phyloP scores from a whole-genome alignment of 1,139 yeast species.

The Lodderomyces parapsilosis region DNA sequence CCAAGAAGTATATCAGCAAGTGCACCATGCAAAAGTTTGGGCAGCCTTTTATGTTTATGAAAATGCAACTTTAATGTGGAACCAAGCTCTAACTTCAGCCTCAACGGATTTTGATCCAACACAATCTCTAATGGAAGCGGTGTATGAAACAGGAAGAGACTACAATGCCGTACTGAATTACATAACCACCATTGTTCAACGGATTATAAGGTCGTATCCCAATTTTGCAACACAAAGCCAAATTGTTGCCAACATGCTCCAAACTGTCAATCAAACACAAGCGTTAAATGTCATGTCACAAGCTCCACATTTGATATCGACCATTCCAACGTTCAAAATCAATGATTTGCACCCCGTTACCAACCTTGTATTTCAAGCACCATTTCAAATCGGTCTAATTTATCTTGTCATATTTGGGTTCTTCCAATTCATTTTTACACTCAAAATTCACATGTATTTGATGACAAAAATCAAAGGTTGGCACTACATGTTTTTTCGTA shows the following conservation, averaged over 20 bases:
- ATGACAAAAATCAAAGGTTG: conserved; percentile 33
- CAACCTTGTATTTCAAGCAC: conserved; percentile 27
- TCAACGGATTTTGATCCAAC: conserved; percentile 18
- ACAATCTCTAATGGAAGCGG: conserved; percentile 20
- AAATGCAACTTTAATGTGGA: conserved; percentile 27
- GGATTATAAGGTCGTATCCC: conserved; percentile 16
- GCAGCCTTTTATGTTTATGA: conserved; percentile 27
- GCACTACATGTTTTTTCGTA: conserved; percentile 40
- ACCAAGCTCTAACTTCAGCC: conserved; percentile 17
- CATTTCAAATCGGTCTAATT: conserved; percentile 32
- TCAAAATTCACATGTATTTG: conserved; percentile 26
- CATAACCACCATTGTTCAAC: conserved; percentile 19
- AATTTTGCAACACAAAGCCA: conserved; percentile 20
- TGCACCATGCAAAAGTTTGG: conserved; percentile 35
- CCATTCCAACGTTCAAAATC: conserved; percentile 22
- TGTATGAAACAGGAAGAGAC: conserved; percentile 34
- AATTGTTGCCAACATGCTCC: conserved; percentile 20
- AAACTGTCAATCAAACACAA: conserved; percentile 21
- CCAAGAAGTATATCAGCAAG: conserved; percentile 27
- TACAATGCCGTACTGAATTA: conserved; percentile 28
- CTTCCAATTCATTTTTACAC: conserved; percentile 30
- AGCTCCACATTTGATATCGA: conserved; percentile 26
- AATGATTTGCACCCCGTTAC: conserved; percentile 24
- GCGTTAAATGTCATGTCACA: conserved; percentile 15
- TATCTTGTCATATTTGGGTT: conserved; percentile 27